Conservation (phyloP, 164 flowering plant genomes). For the Aristolochia californica region DNA sequence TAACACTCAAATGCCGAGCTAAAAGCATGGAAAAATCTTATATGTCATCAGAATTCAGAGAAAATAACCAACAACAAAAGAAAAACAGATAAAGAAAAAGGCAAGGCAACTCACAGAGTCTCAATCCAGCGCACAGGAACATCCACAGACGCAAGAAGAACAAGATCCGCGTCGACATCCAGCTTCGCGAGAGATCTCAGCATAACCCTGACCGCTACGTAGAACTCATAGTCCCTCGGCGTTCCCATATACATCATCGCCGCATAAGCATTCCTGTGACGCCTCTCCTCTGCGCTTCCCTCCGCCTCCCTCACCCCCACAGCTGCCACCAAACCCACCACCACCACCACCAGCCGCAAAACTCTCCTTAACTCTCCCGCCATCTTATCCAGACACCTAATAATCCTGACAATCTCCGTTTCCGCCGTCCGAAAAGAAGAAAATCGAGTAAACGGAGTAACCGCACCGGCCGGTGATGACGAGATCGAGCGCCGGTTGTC, state of each 20-base stretch:
- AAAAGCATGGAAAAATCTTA: too few relatives aligned
- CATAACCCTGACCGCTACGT: conserved; percentile 80
- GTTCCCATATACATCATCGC: conserved; percentile 99
- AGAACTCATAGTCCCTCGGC: conserved; percentile 94
- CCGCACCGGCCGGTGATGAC: too few relatives aligned
- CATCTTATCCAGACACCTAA: too few relatives aligned
- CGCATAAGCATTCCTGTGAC: conserved; percentile 63
- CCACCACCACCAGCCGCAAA: neutral
- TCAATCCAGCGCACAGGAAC: conserved; percentile 75
- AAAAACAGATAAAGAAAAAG: neutral
- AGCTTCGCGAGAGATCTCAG: conserved; percentile 55
- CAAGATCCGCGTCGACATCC: conserved; percentile 66
- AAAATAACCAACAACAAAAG: too few relatives aligned
- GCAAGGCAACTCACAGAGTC: conserved; percentile 52
- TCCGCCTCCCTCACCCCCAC: neutral
- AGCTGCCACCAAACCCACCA: neutral
- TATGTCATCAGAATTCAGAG: too few relatives aligned
- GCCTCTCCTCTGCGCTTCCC: conserved; percentile 2
- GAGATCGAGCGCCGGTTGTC: too few relatives aligned
- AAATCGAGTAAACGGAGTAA: too few relatives aligned
- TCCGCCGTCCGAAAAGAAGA: too few relatives aligned
- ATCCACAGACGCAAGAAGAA: conserved; percentile 85
- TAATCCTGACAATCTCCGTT: too few relatives aligned
- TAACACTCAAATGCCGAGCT: too few relatives aligned
- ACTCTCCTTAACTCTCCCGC: neutral